phyloP scores from a whole-genome alignment of 1,284 basidiomycete genomes.

The Cryptococcus neoformans region DNA sequence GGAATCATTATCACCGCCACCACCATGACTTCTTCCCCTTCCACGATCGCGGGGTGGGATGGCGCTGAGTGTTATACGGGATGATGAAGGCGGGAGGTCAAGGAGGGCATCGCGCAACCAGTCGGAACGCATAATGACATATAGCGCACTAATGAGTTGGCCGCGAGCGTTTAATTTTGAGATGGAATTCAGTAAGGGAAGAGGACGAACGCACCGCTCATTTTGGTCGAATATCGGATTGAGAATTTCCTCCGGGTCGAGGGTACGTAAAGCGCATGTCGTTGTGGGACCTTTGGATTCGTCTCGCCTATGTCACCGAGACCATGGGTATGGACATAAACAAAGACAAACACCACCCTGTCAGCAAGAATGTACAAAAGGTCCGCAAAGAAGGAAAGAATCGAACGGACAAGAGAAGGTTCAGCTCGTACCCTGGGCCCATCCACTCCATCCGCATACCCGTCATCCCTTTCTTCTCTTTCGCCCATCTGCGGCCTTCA shows the following conservation, averaged over 20 bases:
- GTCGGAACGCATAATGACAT: constrained; percentile 88
- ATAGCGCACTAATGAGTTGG: constrained; percentile 58
- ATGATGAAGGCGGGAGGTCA: constrained; percentile 79
- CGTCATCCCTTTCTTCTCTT: constrained; percentile 51
- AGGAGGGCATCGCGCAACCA: constrained; percentile 90
- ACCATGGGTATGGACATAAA: not conserved
- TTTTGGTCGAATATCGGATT: constrained; percentile 74
- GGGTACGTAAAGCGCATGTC: constrained; percentile 80
- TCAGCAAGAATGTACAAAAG: no score
- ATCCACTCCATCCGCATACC: constrained; percentile 80
- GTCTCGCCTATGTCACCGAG: constrained; percentile 62
- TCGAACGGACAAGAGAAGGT: constrained; percentile 69
- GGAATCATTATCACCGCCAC: not conserved
- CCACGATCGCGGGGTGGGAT: constrained; percentile 55
- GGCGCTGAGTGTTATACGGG: constrained; percentile 76
- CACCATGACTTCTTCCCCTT: not conserved
- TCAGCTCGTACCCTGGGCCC: constrained; percentile 74
- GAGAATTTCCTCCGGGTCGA: constrained; percentile 74
- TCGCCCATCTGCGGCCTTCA: constrained; percentile 6
- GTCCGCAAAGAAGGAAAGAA: not conserved
- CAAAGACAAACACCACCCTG: no score
- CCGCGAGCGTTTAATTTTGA: not conserved
- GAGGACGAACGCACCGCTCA: constrained; percentile 55
- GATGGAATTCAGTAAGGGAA: not conserved
- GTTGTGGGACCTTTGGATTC: constrained; percentile 80